Evolutionary conservation across 140 eudicot species (phyloP).

Genomic region (Senecio squalidus): DNA sequence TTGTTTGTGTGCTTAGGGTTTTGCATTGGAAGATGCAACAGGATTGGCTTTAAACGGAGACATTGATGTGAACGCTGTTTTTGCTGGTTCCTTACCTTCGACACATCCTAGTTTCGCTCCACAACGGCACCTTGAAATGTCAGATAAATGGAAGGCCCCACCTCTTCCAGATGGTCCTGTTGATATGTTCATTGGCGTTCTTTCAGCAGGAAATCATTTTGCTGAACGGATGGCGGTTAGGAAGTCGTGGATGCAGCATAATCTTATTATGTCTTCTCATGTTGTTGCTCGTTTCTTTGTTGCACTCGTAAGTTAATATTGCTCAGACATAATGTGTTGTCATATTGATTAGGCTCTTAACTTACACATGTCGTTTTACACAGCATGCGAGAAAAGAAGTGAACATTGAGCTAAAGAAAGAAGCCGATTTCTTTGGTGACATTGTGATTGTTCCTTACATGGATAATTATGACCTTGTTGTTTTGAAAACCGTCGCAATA

Average conservation of each 20-base stretch:
- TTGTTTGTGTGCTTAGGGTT: slow-evolving; percentile 39
- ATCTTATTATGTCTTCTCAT: slow-evolving; percentile 51
- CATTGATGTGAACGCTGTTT: slow-evolving; percentile 61
- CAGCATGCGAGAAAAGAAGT: slow-evolving; percentile 89
- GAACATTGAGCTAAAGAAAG: slow-evolving; percentile 83
- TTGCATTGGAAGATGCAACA: slow-evolving; percentile 73
- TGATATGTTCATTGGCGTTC: slow-evolving; percentile 77
- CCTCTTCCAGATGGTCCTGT: slow-evolving; percentile 66
- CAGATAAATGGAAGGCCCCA: slow-evolving; percentile 66
- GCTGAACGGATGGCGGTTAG: slow-evolving; percentile 96
- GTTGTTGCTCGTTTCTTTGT: slow-evolving; percentile 94
- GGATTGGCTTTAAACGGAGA: slow-evolving; percentile 62
- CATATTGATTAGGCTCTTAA: background rate
- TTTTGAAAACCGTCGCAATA: slow-evolving; percentile 84
- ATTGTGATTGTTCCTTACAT: slow-evolving; percentile 89
- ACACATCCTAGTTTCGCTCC: slow-evolving; percentile 93
- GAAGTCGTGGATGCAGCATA: slow-evolving; percentile 96
- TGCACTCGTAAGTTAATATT: slow-evolving; percentile 59
- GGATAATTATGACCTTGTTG: slow-evolving; percentile 94
- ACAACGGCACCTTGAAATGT: slow-evolving; percentile 66
- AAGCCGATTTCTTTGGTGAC: slow-evolving; percentile 86
- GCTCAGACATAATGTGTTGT: background rate
- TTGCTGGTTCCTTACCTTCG: slow-evolving; percentile 87
- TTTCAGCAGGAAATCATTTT: slow-evolving; percentile 96
- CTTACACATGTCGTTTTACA: background rate